Evolutionary conservation across 75 land plant species (phyloP), one percentile per base, ranked within the genome.

Genomic region (Picea glauca): DNA sequence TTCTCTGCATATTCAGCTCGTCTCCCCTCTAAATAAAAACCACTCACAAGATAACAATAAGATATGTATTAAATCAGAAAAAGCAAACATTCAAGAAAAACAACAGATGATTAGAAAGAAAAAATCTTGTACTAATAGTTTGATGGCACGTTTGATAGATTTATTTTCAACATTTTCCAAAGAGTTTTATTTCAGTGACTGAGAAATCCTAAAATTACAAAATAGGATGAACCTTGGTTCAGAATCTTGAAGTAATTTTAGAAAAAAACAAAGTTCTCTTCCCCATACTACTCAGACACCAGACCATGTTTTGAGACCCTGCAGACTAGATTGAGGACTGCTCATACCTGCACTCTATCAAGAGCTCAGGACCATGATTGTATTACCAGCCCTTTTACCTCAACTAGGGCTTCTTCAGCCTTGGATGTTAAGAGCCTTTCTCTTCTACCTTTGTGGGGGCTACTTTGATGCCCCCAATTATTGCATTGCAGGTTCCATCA

Each of bases 1-100:
- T 79, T 79, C 58, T 17, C 20, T 74, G 76, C 43, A 17, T 50
- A 43, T 56, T 73, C 60, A 30, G 17, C 31, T 74, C 58, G 33
- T 76, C 79, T 80, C 59, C 60, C 7, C 20, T 21, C 33, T 58
- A 61, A 58, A 7, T 13, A 62, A 60, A 65, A 67, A 30, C 63
- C 0, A 74, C n/a, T 13, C 58, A 46, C 14, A 78, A 64, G 26
- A 33, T 9, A 31, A 78, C 9, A 38, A 32, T 17, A 31, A 78
- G 31, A 78, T 23, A 78, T 32, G 12, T 31, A 23, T 6, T 30
- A 60, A 60, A 58, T 9, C 72, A 76, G 20, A 11, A 21, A 70
- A 70, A 70, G 14, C 3, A 17, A 38, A 68, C n/a, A 38, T 40
- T 9, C 20, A 14, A 13, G 43, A 7, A 38, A 72, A 13, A 56